These are phyloP conservation scores for Stephania japonica DNA, from an alignment of 164 flowering plant genomes.

Conservation along the genomic window DNA sequence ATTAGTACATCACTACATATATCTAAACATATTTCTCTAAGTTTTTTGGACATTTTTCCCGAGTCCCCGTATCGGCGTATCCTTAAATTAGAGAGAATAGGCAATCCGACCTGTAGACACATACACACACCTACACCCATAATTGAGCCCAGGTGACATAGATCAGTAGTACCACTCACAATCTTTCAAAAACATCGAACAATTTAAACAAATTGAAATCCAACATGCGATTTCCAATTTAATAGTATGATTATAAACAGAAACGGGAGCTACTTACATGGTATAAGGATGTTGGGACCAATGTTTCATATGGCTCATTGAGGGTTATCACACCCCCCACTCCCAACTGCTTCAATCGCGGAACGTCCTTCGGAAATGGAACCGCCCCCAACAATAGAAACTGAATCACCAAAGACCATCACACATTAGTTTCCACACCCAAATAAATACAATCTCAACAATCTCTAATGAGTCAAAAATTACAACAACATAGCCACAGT, in stretches of 20 bases:
- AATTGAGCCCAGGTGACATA: too few relatives aligned
- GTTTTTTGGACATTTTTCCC: too few relatives aligned
- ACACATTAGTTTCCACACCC: background rate
- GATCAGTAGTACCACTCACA: too few relatives aligned
- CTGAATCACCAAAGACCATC: slow-evolving; percentile 29
- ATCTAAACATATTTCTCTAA: too few relatives aligned
- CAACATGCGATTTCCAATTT: background rate
- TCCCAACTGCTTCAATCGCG: slow-evolving; percentile 65
- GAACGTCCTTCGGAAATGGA: slow-evolving; percentile 83
- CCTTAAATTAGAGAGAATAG: too few relatives aligned
- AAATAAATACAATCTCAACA: background rate
- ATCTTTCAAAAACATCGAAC: too few relatives aligned
- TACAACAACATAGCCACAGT: too few relatives aligned
- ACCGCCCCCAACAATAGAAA: slow-evolving; percentile 86
- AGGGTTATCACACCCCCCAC: slow-evolving; percentile 80
- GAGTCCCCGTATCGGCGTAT: too few relatives aligned
- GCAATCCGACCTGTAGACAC: too few relatives aligned
- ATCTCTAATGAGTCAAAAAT: too few relatives aligned
- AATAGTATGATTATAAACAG: background rate
- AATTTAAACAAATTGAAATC: background rate
- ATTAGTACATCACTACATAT: too few relatives aligned
- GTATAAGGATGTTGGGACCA: slow-evolving; percentile 67
- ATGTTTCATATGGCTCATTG: slow-evolving; percentile 74
- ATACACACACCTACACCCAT: too few relatives aligned
- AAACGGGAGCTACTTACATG: slow-evolving; percentile 43